Evolutionary conservation across 2,329 filamentous ascomycete species (phyloP), one percentile per base, ranked within the genome.

Genomic region (Coccinonectria pachysandricola): DNA sequence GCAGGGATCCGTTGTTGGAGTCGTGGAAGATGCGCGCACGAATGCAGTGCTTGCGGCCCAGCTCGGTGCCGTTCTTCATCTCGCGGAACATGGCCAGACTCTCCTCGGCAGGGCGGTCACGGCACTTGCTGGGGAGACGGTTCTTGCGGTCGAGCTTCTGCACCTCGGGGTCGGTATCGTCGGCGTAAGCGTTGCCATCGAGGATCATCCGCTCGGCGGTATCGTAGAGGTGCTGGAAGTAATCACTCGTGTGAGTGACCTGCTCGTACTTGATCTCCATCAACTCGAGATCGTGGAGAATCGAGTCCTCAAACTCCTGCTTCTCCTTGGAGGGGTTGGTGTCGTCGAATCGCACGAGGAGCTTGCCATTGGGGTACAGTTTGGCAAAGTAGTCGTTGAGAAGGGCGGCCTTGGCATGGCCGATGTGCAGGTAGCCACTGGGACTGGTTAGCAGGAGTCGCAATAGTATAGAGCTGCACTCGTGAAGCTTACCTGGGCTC

Each of bases 321-420:
- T 93, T 95, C 67, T 98, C 91, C 56, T 96, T 96, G 34, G 81
- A 78, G 6, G 91, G 91, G 59, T 98, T 98, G 30, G 91, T 98
- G 51, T 98, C 91, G 52, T 98, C 91, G 49, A 98, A 91, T 34
- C 91, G 82, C 25, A 96, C 73, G 33, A 92, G 76, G 45, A 98
- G 68, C 46, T 80, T 92, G 47, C 91, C 91, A 34, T 79, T 91
- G 47, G 91, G 91, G 34, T 88, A 78, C 17, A 7, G 17, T 7
- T 10, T 7, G 17, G 17, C 17, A 19, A 19, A 19, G 17, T 19
- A 19, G 17, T 19, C 17, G 17, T 19, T 19, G 17, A 19, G 17
- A 10, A 93, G 68, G 5, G 86, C 86, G 15, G 86, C 86, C 62
- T 96, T 96, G 43, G 86, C 85, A 62, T 96, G 88, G 28, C 88